These are phyloP conservation scores for Grammothele lineata DNA, from an alignment of 768 basidiomycete genomes.

Conservation along the genomic window DNA sequence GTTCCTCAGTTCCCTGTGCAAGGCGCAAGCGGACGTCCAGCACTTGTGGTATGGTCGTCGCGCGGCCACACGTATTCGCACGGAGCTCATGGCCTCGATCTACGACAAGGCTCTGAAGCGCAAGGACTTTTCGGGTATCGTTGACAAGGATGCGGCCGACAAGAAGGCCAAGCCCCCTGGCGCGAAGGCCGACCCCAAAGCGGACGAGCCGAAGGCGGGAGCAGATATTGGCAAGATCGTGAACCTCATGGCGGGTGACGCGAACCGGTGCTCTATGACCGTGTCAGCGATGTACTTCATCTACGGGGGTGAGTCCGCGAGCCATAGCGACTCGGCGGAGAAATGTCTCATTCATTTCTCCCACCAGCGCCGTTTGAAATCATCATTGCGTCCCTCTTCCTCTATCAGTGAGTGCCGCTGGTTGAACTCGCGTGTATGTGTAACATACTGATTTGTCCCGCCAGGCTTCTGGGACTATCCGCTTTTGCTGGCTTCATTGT, in stretches of 20 bases:
- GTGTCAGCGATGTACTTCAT: slow-evolving; percentile 57
- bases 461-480: slow-evolving; percentile 58
- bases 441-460: neutral
- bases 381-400: slow-evolving; percentile 62
- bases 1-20: slow-evolving; percentile 55
- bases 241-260: slow-evolving; percentile 82
- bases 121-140: slow-evolving; percentile 77
- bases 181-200: slow-evolving; percentile 29
- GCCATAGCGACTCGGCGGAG: neutral
- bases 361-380: slow-evolving; percentile 69
- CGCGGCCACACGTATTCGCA: slow-evolving; percentile 66
- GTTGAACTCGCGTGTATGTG: neutral
- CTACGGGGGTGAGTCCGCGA: slow-evolving; percentile 53
- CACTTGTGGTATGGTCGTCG: slow-evolving; percentile 81
- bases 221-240: slow-evolving; percentile 90
- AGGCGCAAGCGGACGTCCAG: slow-evolving; percentile 66
- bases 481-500: slow-evolving; percentile 78
- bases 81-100: slow-evolving; percentile 79
- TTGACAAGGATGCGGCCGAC: slow-evolving; percentile 41
- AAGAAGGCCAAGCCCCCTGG: slow-evolving; percentile 28
- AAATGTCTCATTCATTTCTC: neutral
- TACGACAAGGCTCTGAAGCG: slow-evolving; percentile 87
- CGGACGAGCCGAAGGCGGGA: slow-evolving; percentile 59
- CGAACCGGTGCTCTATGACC: slow-evolving; percentile 53
- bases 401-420: slow-evolving; percentile 56